Conservation (phyloP, 2,329 filamentous ascomycete species). For the Beauveria bassiana region DNA sequence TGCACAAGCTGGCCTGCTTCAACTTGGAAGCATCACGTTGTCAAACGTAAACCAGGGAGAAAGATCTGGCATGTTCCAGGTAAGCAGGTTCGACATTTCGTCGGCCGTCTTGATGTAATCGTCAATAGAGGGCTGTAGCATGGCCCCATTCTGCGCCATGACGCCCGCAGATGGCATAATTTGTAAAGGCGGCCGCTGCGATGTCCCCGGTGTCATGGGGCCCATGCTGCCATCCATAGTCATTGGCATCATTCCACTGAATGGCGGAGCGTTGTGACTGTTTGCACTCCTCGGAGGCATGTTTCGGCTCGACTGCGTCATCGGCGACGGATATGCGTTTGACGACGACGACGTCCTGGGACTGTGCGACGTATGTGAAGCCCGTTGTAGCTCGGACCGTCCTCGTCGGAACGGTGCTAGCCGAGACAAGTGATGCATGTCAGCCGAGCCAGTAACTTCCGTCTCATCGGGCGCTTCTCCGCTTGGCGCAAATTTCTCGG, state of each 20-base stretch:
- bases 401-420: slow-evolving; percentile 17
- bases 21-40: slow-evolving; percentile 7
- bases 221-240: slow-evolving; percentile 4
- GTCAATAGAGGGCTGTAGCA: slow-evolving; percentile 15
- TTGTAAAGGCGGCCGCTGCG: slow-evolving; percentile 12
- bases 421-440: slow-evolving; percentile 16
- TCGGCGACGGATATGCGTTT: slow-evolving; percentile 9
- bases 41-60: slow-evolving; percentile 13
- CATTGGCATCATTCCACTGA: slow-evolving; percentile 11
- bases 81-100: slow-evolving; percentile 20
- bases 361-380: slow-evolving; percentile 11
- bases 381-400: slow-evolving; percentile 13
- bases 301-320: slow-evolving; percentile 14
- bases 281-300: background rate
- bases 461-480: slow-evolving; percentile 7
- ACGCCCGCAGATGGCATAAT: slow-evolving; percentile 13
- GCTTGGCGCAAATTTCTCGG: slow-evolving; percentile 14
- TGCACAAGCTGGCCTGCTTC: background rate
- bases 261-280: background rate
- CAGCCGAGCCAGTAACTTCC: slow-evolving; percentile 17
- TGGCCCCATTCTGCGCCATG: slow-evolving; percentile 13
- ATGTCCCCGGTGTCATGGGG: background rate
- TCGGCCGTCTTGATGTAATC: slow-evolving; percentile 20
- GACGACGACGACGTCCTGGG: slow-evolving; percentile 12
- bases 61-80: slow-evolving; percentile 17